Conservation (phyloP, 768 basidiomycete genomes). For the Hydnum rufescens region DNA sequence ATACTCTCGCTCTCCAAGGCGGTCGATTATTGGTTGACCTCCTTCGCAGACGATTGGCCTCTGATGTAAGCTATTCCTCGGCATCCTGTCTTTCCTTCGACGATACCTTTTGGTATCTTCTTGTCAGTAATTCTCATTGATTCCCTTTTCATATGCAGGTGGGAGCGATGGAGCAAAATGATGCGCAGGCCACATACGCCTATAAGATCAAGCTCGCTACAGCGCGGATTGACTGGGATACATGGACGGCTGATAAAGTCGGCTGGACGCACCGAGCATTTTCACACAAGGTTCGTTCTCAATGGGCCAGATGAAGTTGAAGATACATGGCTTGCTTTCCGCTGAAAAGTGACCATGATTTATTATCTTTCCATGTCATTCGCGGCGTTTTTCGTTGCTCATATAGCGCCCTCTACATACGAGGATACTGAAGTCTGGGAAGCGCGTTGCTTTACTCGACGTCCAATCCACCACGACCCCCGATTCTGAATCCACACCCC, state of each 20-base stretch:
- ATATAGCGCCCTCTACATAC: constrained; percentile 7
- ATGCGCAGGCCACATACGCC: constrained; percentile 28
- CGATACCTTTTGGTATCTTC: background rate
- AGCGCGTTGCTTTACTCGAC: constrained; percentile 3
- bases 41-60: constrained; percentile 26
- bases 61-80: too few species aligned
- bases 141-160: background rate
- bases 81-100: background rate
- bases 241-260: constrained; percentile 32
- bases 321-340: too few species aligned
- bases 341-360: too few species aligned
- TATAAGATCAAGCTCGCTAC: constrained; percentile 35
- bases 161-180: constrained; percentile 1
- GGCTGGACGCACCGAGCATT: constrained; percentile 40
- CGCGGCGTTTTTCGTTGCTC: background rate
- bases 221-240: constrained; percentile 33
- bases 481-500: background rate
- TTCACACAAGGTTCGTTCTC: constrained; percentile 47
- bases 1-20: constrained; percentile 38
- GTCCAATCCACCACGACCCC: constrained; percentile 2
- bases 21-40: constrained; percentile 53
- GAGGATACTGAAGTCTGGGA: constrained; percentile 13
- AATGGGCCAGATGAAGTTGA: too few species aligned
- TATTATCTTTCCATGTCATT: background rate
- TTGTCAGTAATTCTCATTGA: background rate